Conservation (phyloP, 306 rosid species). For the Lathyrus tuberosus region DNA sequence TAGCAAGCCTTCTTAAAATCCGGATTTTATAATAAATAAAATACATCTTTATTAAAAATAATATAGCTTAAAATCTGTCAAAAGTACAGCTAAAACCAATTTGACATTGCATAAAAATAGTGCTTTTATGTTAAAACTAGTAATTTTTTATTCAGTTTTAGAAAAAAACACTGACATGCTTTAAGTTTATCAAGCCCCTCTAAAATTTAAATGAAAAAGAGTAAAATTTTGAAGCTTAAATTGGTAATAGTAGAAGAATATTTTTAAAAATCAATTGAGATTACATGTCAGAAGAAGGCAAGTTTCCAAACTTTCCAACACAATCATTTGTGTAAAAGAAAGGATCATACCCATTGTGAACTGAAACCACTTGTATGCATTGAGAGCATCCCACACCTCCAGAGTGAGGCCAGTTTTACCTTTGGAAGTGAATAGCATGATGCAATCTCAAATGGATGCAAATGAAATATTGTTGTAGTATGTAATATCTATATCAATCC, state of each 20-base stretch:
- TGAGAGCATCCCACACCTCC: slow-evolving; percentile 34
- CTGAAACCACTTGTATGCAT: slow-evolving; percentile 13
- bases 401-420: slow-evolving; percentile 37
- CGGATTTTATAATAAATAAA: background rate
- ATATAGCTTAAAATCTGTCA: too few species aligned
- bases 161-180: background rate
- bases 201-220: too few species aligned
- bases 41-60: too few species aligned
- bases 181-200: background rate
- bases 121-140: background rate
- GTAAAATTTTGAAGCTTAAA: background rate
- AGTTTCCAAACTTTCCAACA: slow-evolving; percentile 9
- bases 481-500: slow-evolving; percentile 25
- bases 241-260: background rate
- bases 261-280: slow-evolving; percentile 27
- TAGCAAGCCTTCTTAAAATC: background rate
- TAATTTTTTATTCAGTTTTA: background rate
- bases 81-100: background rate
- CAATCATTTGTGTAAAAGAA: slow-evolving; percentile 27
- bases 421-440: slow-evolving; percentile 31
- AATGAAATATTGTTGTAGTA: background rate
- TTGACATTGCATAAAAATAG: too few species aligned
- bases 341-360: slow-evolving; percentile 44
- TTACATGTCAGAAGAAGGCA: slow-evolving; percentile 27
- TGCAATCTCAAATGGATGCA: slow-evolving; percentile 44